Percentiles rank a stretch among this genome's conserved stretches.
Conservation (phyloP, 768 basidiomycete genomes). For the Leccinellum albellum region DNA sequence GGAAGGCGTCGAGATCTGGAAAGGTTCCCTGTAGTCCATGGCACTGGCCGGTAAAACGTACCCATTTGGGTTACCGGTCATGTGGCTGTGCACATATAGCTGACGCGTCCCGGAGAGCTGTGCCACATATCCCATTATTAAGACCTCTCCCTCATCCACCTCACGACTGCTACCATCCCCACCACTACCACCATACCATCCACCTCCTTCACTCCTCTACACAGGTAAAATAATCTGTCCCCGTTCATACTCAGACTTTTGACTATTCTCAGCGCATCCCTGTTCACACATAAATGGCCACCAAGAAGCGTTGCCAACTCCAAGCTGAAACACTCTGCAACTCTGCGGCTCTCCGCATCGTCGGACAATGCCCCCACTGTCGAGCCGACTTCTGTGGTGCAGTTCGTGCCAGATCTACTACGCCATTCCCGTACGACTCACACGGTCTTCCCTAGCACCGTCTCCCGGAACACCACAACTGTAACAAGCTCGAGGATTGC, state of each 20-base stretch:
- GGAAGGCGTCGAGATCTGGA: slow-evolving; percentile 84
- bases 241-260: background rate
- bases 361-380: slow-evolving; percentile 83
- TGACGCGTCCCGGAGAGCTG: slow-evolving; percentile 32
- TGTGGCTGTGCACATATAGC: slow-evolving; percentile 26
- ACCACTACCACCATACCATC: background rate
- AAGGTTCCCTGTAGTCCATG: slow-evolving; percentile 2
- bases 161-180: background rate
- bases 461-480: slow-evolving; percentile 84
- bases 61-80: background rate
- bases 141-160: slow-evolving; percentile 2
- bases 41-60: background rate
- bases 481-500: slow-evolving; percentile 80
- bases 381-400: slow-evolving; percentile 70
- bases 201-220: background rate
- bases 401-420: slow-evolving; percentile 41
- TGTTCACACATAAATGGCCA: slow-evolving; percentile 52
- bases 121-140: slow-evolving; percentile 24
- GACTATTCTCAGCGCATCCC: background rate
- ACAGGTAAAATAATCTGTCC: background rate
- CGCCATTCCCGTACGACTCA: slow-evolving; percentile 8
- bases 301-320: slow-evolving; percentile 87
- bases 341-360: slow-evolving; percentile 76
- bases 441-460: slow-evolving; percentile 56
- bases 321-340: slow-evolving; percentile 53